Evolutionary conservation across 805 yeast genomes (phyloP), one percentile per base, ranked within the genome.

Genomic region (Suhomyces tanzawaensis): DNA sequence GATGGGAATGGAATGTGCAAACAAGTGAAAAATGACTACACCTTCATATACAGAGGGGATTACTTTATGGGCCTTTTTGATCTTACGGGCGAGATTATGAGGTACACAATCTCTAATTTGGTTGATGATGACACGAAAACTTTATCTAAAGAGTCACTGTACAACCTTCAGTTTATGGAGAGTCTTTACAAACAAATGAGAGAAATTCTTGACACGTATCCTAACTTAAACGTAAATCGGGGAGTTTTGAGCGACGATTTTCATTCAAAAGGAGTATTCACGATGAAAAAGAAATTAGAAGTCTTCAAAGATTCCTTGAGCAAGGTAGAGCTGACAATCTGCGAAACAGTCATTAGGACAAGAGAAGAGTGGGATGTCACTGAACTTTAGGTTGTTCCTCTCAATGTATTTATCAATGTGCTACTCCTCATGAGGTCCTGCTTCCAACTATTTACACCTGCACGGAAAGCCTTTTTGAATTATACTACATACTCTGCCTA

Each of bases 71-170:
- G 73, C 1, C 34, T 66, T n/a, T 54, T 68, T 41, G 73, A 68
- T 41, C 40, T 64, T 33, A 64, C 72, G 0, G 73, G 73, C 1
- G 73, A 68, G 37, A 52, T 68, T 11, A 67, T 68, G 72, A 42
- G 70, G 21, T 62, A 57, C 37, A 57, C 68, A 9, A 62, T 68
- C 13, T 40, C 55, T n/a, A 52, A 62, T 34, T 41, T 57, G 45
- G 43, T 37, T 31, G 39, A 22, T 13, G 29, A 21, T 4, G 24
- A 35, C 12, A 44, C 47, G 15, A 41, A 44, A 4, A 31, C 38
- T 24, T 32, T 52, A 14, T 39, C 39, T 32, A 34, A 35, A 12
- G 40, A 39, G 8, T 40, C 40, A 4, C 31, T 46, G 32, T 21
- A 27, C 21, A 44, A 52, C 21, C 42, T 52, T 18, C 35, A 38